Conservation (phyloP, 768 basidiomycete genomes). For the Boletus sp. region DNA sequence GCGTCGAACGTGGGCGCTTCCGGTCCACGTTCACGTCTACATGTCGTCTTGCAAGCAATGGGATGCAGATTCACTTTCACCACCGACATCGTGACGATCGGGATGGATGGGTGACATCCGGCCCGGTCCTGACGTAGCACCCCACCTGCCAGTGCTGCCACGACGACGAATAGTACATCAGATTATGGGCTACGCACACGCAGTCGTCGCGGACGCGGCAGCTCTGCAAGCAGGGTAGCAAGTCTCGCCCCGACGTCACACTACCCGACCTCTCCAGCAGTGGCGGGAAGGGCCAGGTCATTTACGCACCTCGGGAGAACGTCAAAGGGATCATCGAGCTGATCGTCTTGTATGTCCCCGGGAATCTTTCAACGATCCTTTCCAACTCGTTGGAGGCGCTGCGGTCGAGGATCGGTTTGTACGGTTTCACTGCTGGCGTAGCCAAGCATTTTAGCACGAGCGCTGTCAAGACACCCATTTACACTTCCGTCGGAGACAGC, state of each 20-base stretch:
- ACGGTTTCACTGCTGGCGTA: conserved; percentile 78
- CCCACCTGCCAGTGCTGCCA: no score
- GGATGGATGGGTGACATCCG: no score
- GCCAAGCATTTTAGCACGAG: conserved; percentile 71
- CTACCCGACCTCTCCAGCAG: no score
- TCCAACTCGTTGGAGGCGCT: conserved; percentile 52
- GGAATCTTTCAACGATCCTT: conserved; percentile 72
- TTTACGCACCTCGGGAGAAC: conserved; percentile 81
- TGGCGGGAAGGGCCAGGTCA: no score
- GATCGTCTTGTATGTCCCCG: conserved; percentile 89
- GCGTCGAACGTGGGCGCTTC: background rate
- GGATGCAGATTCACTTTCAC: no score
- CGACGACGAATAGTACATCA: no score
- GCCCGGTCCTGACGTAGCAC: no score
- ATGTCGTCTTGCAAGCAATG: background rate
- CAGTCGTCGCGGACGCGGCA: no score
- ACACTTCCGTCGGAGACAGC: conserved; percentile 94
- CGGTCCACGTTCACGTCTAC: background rate
- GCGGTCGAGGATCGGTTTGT: conserved; percentile 51
- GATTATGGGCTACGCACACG: no score
- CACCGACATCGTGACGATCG: no score
- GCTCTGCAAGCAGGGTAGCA: no score
- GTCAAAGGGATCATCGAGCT: conserved; percentile 75
- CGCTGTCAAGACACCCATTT: conserved; percentile 86
- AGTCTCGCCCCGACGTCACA: no score